These are phyloP conservation scores for Colletotrichum sp. DNA, from an alignment of 2,329 filamentous ascomycete genomes.

Conservation along the genomic window DNA sequence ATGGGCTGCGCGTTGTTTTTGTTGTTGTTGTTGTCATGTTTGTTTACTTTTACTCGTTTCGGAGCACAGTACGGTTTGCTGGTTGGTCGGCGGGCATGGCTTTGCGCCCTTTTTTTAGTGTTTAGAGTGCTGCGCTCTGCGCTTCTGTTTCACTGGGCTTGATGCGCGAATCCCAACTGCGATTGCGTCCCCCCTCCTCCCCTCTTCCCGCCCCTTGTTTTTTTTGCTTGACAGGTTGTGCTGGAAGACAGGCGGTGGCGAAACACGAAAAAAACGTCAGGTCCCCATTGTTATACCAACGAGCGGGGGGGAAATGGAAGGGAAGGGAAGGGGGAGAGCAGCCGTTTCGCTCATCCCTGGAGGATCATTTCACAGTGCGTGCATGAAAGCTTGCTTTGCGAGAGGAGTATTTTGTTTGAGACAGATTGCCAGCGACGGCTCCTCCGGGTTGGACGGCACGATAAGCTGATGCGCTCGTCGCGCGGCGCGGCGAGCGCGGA, in stretches of 20 bases:
- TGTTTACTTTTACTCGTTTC: constrained; percentile 1
- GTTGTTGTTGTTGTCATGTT: not conserved
- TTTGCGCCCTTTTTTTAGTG: not conserved
- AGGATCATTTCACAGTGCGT: not conserved
- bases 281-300: not conserved
- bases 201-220: not conserved
- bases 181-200: not conserved
- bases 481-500: not conserved
- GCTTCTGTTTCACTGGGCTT: not conserved
- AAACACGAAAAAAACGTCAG: not conserved
- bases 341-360: not conserved
- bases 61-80: not conserved
- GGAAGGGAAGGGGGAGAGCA: not conserved
- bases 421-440: not conserved
- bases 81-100: not conserved
- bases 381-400: not conserved
- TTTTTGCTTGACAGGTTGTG: not conserved
- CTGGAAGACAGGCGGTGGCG: not conserved
- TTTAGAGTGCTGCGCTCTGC: not conserved
- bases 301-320: not conserved
- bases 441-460: not conserved
- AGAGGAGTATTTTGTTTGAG: not conserved
- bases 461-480: not conserved
- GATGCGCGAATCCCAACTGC: not conserved
- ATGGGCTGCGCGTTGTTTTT: not conserved